Evolutionary conservation across 106 monocot species (phyloP), one percentile per base, ranked within the genome.

Genomic region (Dactylorhiza incarnata): DNA sequence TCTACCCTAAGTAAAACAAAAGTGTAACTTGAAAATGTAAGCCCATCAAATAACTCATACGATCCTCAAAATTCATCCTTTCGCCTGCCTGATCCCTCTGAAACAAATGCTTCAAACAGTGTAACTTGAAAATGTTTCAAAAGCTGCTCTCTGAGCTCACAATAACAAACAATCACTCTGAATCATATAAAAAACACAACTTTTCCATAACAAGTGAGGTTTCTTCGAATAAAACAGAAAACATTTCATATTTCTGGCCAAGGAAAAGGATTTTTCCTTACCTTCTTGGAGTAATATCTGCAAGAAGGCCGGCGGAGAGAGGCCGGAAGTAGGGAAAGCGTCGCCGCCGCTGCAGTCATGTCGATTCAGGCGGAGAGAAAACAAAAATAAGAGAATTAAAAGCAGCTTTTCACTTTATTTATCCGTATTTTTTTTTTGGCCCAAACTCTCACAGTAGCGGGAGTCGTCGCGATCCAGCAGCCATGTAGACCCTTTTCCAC

Each of bases 311-410:
- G 52, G 59, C 73, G 61, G 29, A 79, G 47, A 14, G 48, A 23
- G 48, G 62, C 47, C 48, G 79, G 79, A 14, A 79, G 73, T 48
- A 72, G 62, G 62, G 79, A 79, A 48, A 79, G 73, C 25, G 79
- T 73, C n/a, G 62, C 72, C 20, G 73, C 73, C 24, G 79, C 73
- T 23, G 79, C 63, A 23, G 73, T 79, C 79, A 79, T 79, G 73
- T 72, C 45, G 69, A 24, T 25, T 68, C 44, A 52, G 20, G 45
- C 58, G 58, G 22, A 11, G 52, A 16, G 16, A 11, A 53, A 6
- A n/a, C n/a, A 56, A 56, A 56, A 56, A n/a, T 56, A 6, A 56
- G 56, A 56, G 56, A 56, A 20, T 19, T 56, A 6, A 7, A 56
- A 56, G 56, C 16, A 56, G 19, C 9, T n/a, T n/a, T 6, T 56